Evolutionary conservation across 306 rosid species (phyloP).

Genomic region (Lathyrus tuberosus): DNA sequence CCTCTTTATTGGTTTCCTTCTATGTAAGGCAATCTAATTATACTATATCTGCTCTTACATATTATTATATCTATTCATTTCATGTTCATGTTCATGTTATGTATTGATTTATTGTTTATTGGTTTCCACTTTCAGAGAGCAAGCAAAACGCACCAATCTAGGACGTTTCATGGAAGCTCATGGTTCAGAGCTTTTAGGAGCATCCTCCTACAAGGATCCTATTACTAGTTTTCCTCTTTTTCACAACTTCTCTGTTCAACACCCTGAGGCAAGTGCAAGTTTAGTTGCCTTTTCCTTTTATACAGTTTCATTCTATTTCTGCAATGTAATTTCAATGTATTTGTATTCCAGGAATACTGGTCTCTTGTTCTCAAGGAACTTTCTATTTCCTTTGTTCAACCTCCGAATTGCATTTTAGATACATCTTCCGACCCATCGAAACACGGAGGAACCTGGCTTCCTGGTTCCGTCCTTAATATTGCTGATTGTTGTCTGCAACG

Average conservation of each 20-base stretch:
- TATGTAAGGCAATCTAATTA: slow-evolving; percentile 41
- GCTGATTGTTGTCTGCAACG: slow-evolving; percentile 84
- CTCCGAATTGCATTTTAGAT: slow-evolving; percentile 69
- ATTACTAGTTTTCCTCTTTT: slow-evolving; percentile 67
- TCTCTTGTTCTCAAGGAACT: slow-evolving; percentile 71
- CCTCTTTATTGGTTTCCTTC: slow-evolving; percentile 88
- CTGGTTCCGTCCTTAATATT: slow-evolving; percentile 70
- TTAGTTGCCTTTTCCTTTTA: background rate
- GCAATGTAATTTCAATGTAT: background rate
- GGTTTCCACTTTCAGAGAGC: slow-evolving; percentile 41
- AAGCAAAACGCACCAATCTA: slow-evolving; percentile 58
- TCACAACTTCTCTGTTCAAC: slow-evolving; percentile 60
- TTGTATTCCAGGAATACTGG: slow-evolving; percentile 70
- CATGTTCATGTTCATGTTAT: too few species aligned
- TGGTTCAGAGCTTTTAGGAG: slow-evolving; percentile 64
- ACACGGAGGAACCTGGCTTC: slow-evolving; percentile 75
- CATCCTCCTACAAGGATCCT: slow-evolving; percentile 75
- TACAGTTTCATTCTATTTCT: background rate
- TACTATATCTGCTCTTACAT: too few species aligned
- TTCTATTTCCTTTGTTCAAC: slow-evolving; percentile 57
- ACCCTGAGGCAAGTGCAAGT: slow-evolving; percentile 54
- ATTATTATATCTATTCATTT: background rate
- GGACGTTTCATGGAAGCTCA: slow-evolving; percentile 73
- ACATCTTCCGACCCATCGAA: slow-evolving; percentile 56
- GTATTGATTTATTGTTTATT: background rate